Base-by-base conservation (phyloP, 345 rosid genomes). In the Heritiera littoralis region DNA sequence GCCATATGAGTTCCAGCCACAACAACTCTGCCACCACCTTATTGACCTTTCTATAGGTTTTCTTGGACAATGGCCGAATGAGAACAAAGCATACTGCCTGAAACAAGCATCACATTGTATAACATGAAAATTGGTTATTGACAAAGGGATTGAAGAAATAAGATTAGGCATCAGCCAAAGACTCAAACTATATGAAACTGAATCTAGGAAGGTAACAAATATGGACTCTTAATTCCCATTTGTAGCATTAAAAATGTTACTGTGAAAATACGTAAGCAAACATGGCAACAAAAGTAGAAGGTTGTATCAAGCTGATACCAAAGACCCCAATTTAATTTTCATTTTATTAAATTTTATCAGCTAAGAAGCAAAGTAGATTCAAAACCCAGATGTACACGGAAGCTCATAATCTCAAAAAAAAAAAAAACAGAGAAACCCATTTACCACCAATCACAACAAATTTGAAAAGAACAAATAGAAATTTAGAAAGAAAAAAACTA, bases 1-100 rank as follows among this genome's bases (percentile, higher is more conserved):
- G 82, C 98, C 98, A 92, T 18, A 93, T 85, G 77, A 93, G 94
- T 84, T 93, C 93, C 83, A 95, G 68, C 98, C 98, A 92, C 83
- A 95, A 83, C 82, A 93, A 79, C 80, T 95, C 98, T 7, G 95
- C 94, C 73, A 91, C 82, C 65, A 85, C 77, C 76, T 89, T 90
- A 83, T 91, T 92, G 83, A 90, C 86, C 80, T 89, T 91, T 77
- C 98, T 87, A 78, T 90, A 90, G 6, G 84, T 70, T 78, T 67
- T 91, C 91, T 92, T 93, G 28, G 98, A 95, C 74, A 93, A 67
- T 4, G 98, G 98, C 41, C 95, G 86, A 68, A 95, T 74, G 17
- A 88, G 80, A 41, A 92, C 84, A 86, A 89, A 95, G 85, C 87
- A 85, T 83, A 88, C 74, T 41, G 94, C 98, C 98, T 93, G 94